Base-by-base conservation (phyloP, 2,329 filamentous ascomycete species). In the Botrytis elliptica region DNA sequence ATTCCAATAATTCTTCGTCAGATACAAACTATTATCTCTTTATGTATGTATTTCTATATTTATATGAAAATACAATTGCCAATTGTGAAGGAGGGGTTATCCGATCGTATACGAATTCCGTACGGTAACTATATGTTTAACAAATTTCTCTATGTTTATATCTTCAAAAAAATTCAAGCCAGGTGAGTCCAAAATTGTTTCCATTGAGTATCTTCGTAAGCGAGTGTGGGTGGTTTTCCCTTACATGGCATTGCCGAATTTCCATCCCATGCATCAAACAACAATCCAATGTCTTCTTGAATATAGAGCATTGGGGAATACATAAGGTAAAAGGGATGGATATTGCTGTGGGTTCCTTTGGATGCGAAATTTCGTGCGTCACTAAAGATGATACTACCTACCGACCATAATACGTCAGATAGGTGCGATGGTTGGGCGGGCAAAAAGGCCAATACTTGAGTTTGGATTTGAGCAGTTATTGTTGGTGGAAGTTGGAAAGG, bases 211-310 rank as follows among this genome's bases (percentile, higher is more conserved):
- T 36, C 44, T 52, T 66, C 29, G 33, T 66, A 66, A 66, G 64
- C 64, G 64, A 66, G 44, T 9, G 29, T 66, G 64, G 44, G 44
- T 66, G 64, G 44, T n/a, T 57, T 66, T 66, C 42, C 64, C 44
- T 49, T 52, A 46, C 29, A 38, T 66, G 64, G 12, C 44, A 22
- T 66, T 66, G 44, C 42, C 64, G 44, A 66, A 66, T n/a, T 49
- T 49, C 22, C 12, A 25, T 22, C 44, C 44, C 12, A 55, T 7
- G n/a, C 46, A 22, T 66, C 64, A 38, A 29, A 38, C 29, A n/a
- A 14, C 64, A n/a, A 36, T 38, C 22, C 20, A 49, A 18, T 25
- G 8, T 49, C 42, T 25, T 20, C 29, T 49, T 49, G 63, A 22
- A 66, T 36, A 46, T 49, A 44, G 7, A 46, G 22, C 62, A 33